A percentile compares a stretch with the other conserved stretches of the same genome.
phyloP scores from a whole-genome alignment of 257 asterid species.

The Verbena officinalis region DNA sequence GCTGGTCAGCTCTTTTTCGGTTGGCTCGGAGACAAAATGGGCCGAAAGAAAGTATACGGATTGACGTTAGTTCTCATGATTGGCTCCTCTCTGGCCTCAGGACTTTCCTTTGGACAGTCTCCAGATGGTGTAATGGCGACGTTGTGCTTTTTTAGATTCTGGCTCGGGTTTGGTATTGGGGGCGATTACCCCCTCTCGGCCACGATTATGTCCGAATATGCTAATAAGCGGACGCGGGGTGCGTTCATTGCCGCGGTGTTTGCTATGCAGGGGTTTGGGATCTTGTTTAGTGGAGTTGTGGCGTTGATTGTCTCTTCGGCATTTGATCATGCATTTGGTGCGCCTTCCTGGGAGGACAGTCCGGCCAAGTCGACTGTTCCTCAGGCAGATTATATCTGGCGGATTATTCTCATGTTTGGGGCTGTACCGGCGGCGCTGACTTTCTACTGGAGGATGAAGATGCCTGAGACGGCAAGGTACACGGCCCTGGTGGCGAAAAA shows the following conservation, averaged over 20 bases:
- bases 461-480: constrained; percentile 58
- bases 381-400: constrained; percentile 49
- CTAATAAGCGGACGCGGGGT: constrained; percentile 45
- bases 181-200: constrained; percentile 53
- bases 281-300: constrained; percentile 39
- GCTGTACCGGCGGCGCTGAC: constrained; percentile 47
- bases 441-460: constrained; percentile 57
- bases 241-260: constrained; percentile 47
- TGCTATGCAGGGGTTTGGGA: constrained; percentile 50
- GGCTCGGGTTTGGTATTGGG: constrained; percentile 50
- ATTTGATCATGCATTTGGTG: constrained; percentile 23
- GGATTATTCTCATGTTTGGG: constrained; percentile 49
- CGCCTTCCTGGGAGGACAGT: constrained; percentile 27
- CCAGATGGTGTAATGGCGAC: constrained; percentile 39
- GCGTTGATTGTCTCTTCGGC: constrained; percentile 31
- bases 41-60: constrained; percentile 44
- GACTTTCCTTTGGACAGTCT: constrained; percentile 34
- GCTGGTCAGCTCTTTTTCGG: constrained; percentile 42
- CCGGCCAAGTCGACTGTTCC: constrained; percentile 30
- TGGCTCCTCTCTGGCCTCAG: constrained; percentile 36
- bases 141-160: constrained; percentile 42
- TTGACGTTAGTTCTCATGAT: constrained; percentile 41
- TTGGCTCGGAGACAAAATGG: constrained; percentile 46
- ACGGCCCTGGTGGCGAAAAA: constrained; percentile 47
- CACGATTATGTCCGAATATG: constrained; percentile 46